Base-by-base conservation (phyloP, 306 rosid species). In the Cucurbita maxima region DNA sequence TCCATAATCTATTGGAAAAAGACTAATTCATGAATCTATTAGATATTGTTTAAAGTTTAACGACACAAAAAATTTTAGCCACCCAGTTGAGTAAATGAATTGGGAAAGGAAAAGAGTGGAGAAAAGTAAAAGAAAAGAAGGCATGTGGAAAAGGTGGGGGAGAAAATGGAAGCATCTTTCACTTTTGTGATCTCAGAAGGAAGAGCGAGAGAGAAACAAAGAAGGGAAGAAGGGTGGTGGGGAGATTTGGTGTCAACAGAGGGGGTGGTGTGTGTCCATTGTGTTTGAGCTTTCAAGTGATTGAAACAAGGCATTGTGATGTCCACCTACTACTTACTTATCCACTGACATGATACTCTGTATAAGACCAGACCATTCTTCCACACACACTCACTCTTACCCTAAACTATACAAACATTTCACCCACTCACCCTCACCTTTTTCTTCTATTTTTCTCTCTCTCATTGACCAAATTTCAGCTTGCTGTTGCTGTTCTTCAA, bases 141-240 rank as follows among this genome's bases (percentile, higher is more conserved):
- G 16, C 66, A 59, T 59, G 55, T 67, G 53, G 72, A 20, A 63
- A 63, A 63, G 50, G 8, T 37, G 69, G 19, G 8, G 9, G 50
- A 58, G 64, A 30, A 63, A 68, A 47, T 45, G 73, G 57, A 68
- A 68, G 73, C 57, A 47, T 68, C 73, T 68, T 68, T 68, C 57
- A 68, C 73, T 68, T 20, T 66, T 47, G 73, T 68, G 57, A 68
- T 68, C 40, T 68, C 73, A 68, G 55, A 44, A 67, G 72, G 19
- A 55, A 45, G 72, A n/a, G 34, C n/a, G 13, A 5, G 8, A 18
- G 34, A 30, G 34, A 30, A 30, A 30, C 34, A 30, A 47, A 68
- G 1, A 15, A 38, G 53, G 15, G 5, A 14, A n/a, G 9, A 4
- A 14, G 38, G 56, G 5, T 13, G 54, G 54, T 14, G 5, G 54